Evolutionary conservation across 2,329 filamentous ascomycete genomes (phyloP).

Genomic region (Calycina herbarum): DNA sequence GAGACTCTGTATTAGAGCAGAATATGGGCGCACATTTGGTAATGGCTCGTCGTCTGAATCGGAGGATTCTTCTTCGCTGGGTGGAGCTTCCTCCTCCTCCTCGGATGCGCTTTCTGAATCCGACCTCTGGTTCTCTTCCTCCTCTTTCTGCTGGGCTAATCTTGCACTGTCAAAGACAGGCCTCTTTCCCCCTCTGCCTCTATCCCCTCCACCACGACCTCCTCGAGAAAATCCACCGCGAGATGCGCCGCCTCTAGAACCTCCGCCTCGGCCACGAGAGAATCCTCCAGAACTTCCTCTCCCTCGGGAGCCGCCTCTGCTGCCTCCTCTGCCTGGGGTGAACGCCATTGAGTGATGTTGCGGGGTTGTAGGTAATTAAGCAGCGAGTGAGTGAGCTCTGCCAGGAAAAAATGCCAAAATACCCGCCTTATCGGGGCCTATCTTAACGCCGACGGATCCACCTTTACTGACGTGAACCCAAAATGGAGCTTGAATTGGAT

Average conservation of each 20-base stretch:
- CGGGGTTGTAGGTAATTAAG: background rate
- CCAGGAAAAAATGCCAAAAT: constrained; percentile 5
- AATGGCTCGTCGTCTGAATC: constrained; percentile 45
- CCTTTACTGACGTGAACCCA: background rate
- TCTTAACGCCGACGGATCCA: constrained; percentile 5
- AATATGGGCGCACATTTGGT: constrained; percentile 51
- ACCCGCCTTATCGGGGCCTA: background rate
- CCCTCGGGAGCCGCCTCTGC: constrained; percentile 29
- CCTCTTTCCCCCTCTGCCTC: constrained; percentile 39
- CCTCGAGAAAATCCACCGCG: constrained; percentile 22
- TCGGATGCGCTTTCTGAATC: constrained; percentile 42
- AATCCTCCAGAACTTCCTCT: constrained; percentile 24
- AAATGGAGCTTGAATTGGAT: background rate
- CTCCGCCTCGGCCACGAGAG: constrained; percentile 32
- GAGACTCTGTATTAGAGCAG: constrained; percentile 59
- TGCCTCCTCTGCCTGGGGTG: constrained; percentile 33
- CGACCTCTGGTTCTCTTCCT: constrained; percentile 31
- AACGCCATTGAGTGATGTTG: constrained; percentile 13
- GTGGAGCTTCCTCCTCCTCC: constrained; percentile 43
- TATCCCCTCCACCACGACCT: constrained; percentile 29
- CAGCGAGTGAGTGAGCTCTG: background rate
- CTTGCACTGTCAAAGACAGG: constrained; percentile 49
- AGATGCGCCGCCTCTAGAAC: constrained; percentile 24
- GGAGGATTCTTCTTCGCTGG: constrained; percentile 46
- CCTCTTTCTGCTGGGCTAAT: constrained; percentile 47